phyloP scores from a whole-genome alignment of 1,139 yeast genomes.

The Scheffersomyces stambukii region DNA sequence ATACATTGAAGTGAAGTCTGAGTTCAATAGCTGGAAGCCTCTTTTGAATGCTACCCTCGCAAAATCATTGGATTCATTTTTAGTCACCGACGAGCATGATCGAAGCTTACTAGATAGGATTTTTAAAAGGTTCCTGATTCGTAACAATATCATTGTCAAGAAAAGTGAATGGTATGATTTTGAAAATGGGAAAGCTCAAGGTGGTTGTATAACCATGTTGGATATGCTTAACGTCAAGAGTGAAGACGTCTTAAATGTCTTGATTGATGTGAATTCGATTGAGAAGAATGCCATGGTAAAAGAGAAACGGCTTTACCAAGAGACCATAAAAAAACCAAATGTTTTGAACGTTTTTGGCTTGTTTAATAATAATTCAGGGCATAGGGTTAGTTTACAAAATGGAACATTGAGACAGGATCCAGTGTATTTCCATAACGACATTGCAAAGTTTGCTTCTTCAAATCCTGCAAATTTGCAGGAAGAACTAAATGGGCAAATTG shows the following conservation, averaged over 20 bases:
- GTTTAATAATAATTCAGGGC: slow-evolving; percentile 38
- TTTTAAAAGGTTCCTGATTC: slow-evolving; percentile 25
- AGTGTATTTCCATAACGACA: slow-evolving; percentile 32
- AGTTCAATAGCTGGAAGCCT: slow-evolving; percentile 55
- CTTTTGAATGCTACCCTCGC: slow-evolving; percentile 52
- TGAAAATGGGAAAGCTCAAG: slow-evolving; percentile 23
- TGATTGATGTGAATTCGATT: slow-evolving; percentile 62
- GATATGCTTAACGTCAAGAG: slow-evolving; percentile 58
- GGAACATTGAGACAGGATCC: slow-evolving; percentile 60
- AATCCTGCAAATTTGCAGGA: slow-evolving; percentile 16
- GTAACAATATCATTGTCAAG: slow-evolving; percentile 48
- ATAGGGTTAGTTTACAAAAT: slow-evolving; percentile 34
- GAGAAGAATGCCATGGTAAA: slow-evolving; percentile 57
- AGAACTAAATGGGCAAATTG: slow-evolving; percentile 14
- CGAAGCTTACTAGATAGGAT: slow-evolving; percentile 43
- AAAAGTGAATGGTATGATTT: slow-evolving; percentile 55
- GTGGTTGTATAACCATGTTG: slow-evolving; percentile 42
- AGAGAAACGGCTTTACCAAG: slow-evolving; percentile 49
- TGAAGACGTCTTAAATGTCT: slow-evolving; percentile 51
- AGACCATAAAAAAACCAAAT: slow-evolving; percentile 25
- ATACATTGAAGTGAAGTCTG: slow-evolving; percentile 52
- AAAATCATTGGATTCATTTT: slow-evolving; percentile 54
- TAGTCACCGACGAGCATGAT: slow-evolving; percentile 66
- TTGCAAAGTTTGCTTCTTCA: slow-evolving; percentile 26
- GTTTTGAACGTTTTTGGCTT: slow-evolving; percentile 47